Conservation (phyloP, 495 filamentous ascomycete genomes). For the Pyronema omphalodes region DNA sequence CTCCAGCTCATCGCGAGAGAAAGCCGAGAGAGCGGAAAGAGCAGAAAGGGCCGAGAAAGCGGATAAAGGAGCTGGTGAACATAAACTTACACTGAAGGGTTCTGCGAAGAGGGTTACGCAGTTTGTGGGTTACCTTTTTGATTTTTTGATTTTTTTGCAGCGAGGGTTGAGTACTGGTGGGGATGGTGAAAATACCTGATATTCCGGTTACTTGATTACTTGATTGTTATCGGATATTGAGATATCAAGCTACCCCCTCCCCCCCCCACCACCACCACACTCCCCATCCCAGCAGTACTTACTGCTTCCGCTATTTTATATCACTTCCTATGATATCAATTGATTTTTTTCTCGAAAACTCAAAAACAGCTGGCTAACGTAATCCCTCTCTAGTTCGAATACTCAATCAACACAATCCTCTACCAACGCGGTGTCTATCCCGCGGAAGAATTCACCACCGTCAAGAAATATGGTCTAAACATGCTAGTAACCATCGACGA, state of each 20-base stretch:
- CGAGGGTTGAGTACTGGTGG: no score
- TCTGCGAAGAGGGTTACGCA: slow-evolving; percentile 82
- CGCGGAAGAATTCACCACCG: slow-evolving; percentile 79
- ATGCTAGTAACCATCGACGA: slow-evolving; percentile 96
- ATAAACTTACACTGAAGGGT: slow-evolving; percentile 70
- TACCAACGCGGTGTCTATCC: slow-evolving; percentile 96
- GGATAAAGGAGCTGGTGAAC: slow-evolving; percentile 64
- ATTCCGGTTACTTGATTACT: no score
- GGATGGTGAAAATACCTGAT: no score
- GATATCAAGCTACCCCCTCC: background rate
- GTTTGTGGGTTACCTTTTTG: slow-evolving; percentile 49
- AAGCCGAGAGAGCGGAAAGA: no score
- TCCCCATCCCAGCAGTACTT: background rate
- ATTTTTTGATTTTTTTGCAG: no score
- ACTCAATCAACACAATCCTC: slow-evolving; percentile 88
- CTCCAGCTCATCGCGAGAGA: no score
- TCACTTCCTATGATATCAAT: background rate
- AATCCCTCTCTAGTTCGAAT: slow-evolving; percentile 54
- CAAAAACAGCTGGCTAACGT: background rate
- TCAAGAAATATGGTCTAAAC: slow-evolving; percentile 98
- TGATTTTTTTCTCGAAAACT: background rate
- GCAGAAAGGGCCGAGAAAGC: background rate
- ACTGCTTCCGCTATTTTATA: background rate
- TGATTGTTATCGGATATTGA: background rate
- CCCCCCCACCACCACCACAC: background rate